Evolutionary conservation across 2,329 filamentous ascomycete species (phyloP), one percentile per base, ranked within the genome.

Genomic region (Hypoxylon sp.): DNA sequence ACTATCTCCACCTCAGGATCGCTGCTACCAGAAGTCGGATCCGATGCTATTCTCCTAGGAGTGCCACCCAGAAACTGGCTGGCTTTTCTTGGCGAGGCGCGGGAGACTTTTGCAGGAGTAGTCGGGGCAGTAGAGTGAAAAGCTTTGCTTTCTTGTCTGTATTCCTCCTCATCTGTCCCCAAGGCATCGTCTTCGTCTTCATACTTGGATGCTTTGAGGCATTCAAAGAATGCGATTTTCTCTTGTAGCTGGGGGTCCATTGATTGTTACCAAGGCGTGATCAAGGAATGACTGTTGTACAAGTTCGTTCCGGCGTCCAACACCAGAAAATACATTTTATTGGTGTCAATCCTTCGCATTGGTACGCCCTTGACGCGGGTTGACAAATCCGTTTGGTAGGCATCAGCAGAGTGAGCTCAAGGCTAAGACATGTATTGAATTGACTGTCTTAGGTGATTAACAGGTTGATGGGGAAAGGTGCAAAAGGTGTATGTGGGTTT

Each of bases 181-280:
- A 78, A 73, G 13, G 74, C 61, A 17, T 77, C 72, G 5, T 81
- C 80, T 9, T 80, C 73, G 1, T 78, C 71, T 62, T 79, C 71
- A 33, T 70, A 57, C 10, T 33, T 65, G n/a, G 80, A 74, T 1
- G 76, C 73, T 13, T 80, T 76, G 0, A 87, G 74, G n/a, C 76
- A 75, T n/a, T 78, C 70, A 69, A 87, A 88, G 67, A 84, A 85
- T 0, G 79, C 81, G 22, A 75, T 51, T 72, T 88, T 88, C 37
- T 84, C 82, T 54, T 78, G 72, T 5, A 83, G 66, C 9, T 76
- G 51, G 58, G 66, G 60, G 24, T 76, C 73, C 77, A 78, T 79
- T 26, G 47, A 37, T 39, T 37, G 35, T 42, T 57, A 47, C 11
- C 33, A 6, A 35, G 11, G 10, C 13, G 24, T n/a, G 17, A 60